A percentile compares a stretch with the other conserved stretches of the same genome.
Evolutionary conservation across 345 rosid genomes (phyloP).

Genomic region (Ceriops tagal): DNA sequence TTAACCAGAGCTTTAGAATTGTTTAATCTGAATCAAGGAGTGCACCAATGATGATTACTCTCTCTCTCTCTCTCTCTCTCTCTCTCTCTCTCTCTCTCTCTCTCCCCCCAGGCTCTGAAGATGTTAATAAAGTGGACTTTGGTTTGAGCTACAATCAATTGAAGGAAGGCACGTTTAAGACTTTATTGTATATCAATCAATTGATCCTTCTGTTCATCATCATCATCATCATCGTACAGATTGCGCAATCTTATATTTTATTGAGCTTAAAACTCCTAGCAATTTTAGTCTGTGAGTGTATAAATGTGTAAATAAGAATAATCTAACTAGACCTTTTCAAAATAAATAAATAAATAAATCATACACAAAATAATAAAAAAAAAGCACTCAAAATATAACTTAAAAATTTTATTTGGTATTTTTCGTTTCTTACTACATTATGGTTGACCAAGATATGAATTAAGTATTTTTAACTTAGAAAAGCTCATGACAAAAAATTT

Average conservation of each 20-base stretch:
- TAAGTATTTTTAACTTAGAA: too few species aligned
- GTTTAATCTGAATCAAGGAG: constrained; percentile 29
- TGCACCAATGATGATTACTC: constrained; percentile 27
- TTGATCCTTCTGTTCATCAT: background rate
- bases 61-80: constrained; percentile 6
- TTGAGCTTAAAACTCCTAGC: background rate
- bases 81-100: constrained; percentile 14
- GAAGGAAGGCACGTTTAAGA: constrained; percentile 31
- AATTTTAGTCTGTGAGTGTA: too few species aligned
- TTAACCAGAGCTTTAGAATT: constrained; percentile 21
- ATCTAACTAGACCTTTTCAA: too few species aligned
- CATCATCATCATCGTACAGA: background rate
- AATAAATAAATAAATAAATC: too few species aligned
- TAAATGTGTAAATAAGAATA: too few species aligned
- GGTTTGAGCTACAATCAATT: constrained; percentile 34
- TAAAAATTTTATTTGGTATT: background rate
- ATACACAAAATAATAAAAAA: too few species aligned
- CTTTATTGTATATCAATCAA: constrained; percentile 16
- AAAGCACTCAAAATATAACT: background rate
- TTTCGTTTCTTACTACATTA: too few species aligned
- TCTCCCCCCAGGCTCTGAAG: background rate
- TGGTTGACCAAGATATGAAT: too few species aligned
- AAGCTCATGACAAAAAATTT: too few species aligned
- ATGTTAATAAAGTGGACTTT: constrained; percentile 16
- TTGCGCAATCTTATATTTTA: constrained; percentile 1